Evolutionary conservation across 2,329 filamentous ascomycete genomes (phyloP).

Genomic region (Aspergillus tanneri): DNA sequence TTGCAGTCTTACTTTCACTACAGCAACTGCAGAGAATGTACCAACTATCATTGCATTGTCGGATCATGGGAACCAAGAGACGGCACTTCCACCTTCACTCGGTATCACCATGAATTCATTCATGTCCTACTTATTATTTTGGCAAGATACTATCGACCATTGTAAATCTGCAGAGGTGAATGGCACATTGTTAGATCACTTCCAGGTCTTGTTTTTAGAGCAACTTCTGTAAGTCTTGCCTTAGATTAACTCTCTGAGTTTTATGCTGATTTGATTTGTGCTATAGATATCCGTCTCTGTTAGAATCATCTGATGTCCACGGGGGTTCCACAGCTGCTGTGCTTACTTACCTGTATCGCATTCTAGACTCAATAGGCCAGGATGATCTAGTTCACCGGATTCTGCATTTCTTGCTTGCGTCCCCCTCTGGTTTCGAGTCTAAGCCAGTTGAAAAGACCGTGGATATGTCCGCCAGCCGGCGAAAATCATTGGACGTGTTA

Average conservation of each 20-base stretch:
- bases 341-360: slow-evolving; percentile 84
- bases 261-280: too few species aligned
- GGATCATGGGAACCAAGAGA: slow-evolving; percentile 75
- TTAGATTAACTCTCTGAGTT: not conserved
- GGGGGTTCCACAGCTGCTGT: slow-evolving; percentile 96
- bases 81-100: slow-evolving; percentile 74
- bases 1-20: slow-evolving; percentile 78
- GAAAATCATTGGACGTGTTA: slow-evolving; percentile 85
- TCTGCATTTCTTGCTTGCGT: slow-evolving; percentile 83
- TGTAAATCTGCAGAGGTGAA: slow-evolving; percentile 90
- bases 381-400: slow-evolving; percentile 93
- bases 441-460: slow-evolving; percentile 58
- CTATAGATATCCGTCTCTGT: slow-evolving; percentile 80
- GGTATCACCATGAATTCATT: slow-evolving; percentile 90
- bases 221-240: slow-evolving; percentile 71
- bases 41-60: slow-evolving; percentile 85
- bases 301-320: slow-evolving; percentile 96
- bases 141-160: slow-evolving; percentile 97
- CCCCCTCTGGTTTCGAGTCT: slow-evolving; percentile 54
- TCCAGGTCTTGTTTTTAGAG: slow-evolving; percentile 92
- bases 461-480: slow-evolving; percentile 60
- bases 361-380: slow-evolving; percentile 87
- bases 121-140: slow-evolving; percentile 90
- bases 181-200: slow-evolving; percentile 90
- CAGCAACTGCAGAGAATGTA: slow-evolving; percentile 60